These are phyloP conservation scores for Fusarium chaquense DNA, from an alignment of 2,329 filamentous ascomycete genomes.

Conservation along the genomic window DNA sequence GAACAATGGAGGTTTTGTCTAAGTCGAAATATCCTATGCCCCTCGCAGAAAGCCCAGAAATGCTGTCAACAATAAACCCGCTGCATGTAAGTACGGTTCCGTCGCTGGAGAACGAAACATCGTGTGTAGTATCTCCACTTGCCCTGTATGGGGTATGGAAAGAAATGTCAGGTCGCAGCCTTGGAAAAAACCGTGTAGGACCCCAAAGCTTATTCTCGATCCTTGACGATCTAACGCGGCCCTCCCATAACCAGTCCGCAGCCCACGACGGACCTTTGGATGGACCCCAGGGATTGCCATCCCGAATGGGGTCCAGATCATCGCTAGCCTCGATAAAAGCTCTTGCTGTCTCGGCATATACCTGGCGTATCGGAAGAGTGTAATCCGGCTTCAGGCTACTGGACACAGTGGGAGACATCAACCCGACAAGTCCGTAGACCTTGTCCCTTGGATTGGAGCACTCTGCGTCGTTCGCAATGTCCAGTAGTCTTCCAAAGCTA, in stretches of 20 bases:
- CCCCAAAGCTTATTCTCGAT: background rate
- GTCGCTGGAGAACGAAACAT: background rate
- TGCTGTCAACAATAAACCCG: background rate
- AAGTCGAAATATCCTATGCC: background rate
- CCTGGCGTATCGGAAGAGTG: background rate
- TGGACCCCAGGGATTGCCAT: background rate
- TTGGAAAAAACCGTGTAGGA: background rate
- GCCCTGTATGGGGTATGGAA: background rate
- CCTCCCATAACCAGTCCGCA: background rate
- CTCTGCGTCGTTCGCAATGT: background rate
- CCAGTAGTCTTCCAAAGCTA: background rate
- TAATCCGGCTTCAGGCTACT: background rate
- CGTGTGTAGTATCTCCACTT: background rate
- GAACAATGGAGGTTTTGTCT: background rate
- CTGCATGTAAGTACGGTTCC: background rate
- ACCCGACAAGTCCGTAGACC: background rate
- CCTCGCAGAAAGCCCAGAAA: background rate
- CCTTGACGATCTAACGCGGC: background rate
- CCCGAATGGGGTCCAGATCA: background rate
- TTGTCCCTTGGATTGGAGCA: background rate
- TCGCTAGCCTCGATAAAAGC: background rate
- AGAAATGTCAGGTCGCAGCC: rapidly evolving
- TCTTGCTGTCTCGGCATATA: background rate
- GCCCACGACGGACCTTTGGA: background rate
- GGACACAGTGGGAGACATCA: background rate